Evolutionary conservation across 495 filamentous ascomycete genomes (phyloP).

Genomic region (Penicillium canescens): DNA sequence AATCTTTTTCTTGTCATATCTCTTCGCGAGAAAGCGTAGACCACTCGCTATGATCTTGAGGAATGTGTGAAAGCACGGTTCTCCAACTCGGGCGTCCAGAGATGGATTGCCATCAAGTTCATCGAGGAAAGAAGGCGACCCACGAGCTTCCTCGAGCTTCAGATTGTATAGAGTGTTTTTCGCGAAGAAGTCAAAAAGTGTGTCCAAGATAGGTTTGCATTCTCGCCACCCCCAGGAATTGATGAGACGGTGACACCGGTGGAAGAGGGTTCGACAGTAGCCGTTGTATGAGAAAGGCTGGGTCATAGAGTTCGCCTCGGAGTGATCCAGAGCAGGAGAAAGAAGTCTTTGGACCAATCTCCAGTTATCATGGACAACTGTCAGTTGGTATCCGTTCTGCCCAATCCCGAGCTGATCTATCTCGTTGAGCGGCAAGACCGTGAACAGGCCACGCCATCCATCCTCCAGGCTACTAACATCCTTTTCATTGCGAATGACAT

Average conservation of each 20-base stretch:
- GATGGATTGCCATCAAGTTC: slow-evolving; percentile 63
- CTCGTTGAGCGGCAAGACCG: slow-evolving; percentile 72
- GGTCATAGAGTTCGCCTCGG: slow-evolving; percentile 51
- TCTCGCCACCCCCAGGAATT: slow-evolving; percentile 83
- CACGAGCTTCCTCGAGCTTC: slow-evolving; percentile 71
- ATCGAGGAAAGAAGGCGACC: slow-evolving; percentile 78
- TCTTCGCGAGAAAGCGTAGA: slow-evolving; percentile 58
- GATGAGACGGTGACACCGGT: slow-evolving; percentile 77
- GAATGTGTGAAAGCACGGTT: slow-evolving; percentile 91
- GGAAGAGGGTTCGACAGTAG: slow-evolving; percentile 74
- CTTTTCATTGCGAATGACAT: slow-evolving; percentile 15
- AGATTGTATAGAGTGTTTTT: slow-evolving; percentile 71
- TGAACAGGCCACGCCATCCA: slow-evolving; percentile 74
- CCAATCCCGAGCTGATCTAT: slow-evolving; percentile 69
- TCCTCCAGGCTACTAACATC: slow-evolving; percentile 64
- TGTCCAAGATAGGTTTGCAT: slow-evolving; percentile 74
- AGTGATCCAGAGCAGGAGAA: slow-evolving; percentile 64
- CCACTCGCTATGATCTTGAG: slow-evolving; percentile 78
- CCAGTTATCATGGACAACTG: slow-evolving; percentile 68
- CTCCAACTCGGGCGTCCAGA: slow-evolving; percentile 62
- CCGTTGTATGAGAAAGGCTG: slow-evolving; percentile 71
- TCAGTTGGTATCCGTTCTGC: slow-evolving; percentile 56
- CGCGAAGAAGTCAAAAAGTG: slow-evolving; percentile 89
- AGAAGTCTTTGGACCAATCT: slow-evolving; percentile 63
- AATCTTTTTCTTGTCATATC: slow-evolving; percentile 69